Evolutionary conservation across 2,329 filamentous ascomycete species (phyloP).

Genomic region (Lachnellula suecica): DNA sequence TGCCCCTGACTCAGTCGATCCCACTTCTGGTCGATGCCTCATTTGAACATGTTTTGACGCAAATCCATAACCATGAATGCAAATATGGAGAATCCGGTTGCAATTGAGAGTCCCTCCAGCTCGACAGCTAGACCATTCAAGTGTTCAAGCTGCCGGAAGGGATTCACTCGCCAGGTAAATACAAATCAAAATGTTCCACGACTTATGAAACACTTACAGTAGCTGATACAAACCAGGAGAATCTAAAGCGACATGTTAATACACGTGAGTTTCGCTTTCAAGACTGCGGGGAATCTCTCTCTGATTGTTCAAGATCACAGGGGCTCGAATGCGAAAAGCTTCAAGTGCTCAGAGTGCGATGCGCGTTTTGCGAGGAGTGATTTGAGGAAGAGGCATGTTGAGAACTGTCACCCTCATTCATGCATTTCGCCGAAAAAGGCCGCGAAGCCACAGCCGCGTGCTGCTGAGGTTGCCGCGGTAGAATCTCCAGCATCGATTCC

Average conservation of each 20-base stretch:
- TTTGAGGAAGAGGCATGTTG: constrained; percentile 8
- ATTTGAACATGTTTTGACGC: too few species aligned
- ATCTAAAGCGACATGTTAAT: constrained; percentile 9
- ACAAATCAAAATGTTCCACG: too few species aligned
- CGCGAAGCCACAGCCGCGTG: background rate
- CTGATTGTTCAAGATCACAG: constrained; percentile 4
- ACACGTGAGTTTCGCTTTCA: constrained; percentile 2
- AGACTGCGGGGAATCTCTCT: background rate
- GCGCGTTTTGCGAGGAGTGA: constrained; percentile 10
- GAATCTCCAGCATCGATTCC: background rate
- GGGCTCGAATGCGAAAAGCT: constrained; percentile 5
- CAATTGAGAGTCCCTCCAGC: background rate
- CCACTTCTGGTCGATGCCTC: background rate
- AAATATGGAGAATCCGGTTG: background rate
- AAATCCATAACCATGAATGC: too few species aligned
- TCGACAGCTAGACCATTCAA: constrained; percentile 2
- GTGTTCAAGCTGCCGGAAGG: constrained; percentile 3
- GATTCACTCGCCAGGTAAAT: constrained; percentile 8
- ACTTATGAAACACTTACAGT: too few species aligned
- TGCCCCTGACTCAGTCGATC: background rate
- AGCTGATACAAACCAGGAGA: constrained; percentile 2
- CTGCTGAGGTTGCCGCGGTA: background rate
- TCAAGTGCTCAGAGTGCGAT: constrained; percentile 4
- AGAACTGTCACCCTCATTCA: constrained; percentile 6
- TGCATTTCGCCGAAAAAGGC: background rate